Evolutionary conservation across 192 early-diverging fungal species (phyloP), one percentile per base, ranked within the genome.

Genomic region (Coemansia sp.): DNA sequence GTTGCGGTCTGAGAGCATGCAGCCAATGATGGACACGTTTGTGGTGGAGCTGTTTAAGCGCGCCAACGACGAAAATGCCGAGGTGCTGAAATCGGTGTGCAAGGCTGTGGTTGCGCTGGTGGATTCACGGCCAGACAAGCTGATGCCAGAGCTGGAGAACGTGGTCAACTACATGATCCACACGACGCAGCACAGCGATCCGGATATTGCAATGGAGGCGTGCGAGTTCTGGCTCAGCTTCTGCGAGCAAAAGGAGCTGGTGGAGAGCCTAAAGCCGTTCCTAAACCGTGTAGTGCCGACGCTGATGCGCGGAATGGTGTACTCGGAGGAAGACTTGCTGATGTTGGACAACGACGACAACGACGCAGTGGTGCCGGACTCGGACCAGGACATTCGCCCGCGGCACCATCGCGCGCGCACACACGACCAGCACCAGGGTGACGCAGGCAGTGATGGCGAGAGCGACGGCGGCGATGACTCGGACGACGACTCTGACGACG

Each of bases 221-320:
- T 95, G 93, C 74, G 98, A 99, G 81, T 99, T 99, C 78, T 99
- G 96, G 96, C 73, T 97, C 34, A 89, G 90, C 40, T 93, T 98
- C 84, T 93, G 92, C 56, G 97, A 99, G 76, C 93, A 95, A 64
- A 89, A 93, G 47, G 85, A 85, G 25, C 66, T 96, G 61, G 79
- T 84, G 52, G 90, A 86, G 56, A 83, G 86, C 44, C 78, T 93
- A 54, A 85, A 82, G 51, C 88, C 87, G 14, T 86, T 84, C 65
- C 71, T 90, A 25, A 76, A 74, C 58, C 90, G 88, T 23, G 85
- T 99, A 36, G 84, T 99, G 23, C 96, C 96, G 18, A 92, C 94
- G 6, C 82, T 99, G 54, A 85, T 99, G 56, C 89, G 90, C 60
- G 86, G 94, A 37, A 99, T 98, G 96, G 89, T 98, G 14, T 99